Evolutionary conservation across 2,329 filamentous ascomycete genomes (phyloP), one percentile per base, ranked within the genome.

Genomic region (Diaporthe sp.): DNA sequence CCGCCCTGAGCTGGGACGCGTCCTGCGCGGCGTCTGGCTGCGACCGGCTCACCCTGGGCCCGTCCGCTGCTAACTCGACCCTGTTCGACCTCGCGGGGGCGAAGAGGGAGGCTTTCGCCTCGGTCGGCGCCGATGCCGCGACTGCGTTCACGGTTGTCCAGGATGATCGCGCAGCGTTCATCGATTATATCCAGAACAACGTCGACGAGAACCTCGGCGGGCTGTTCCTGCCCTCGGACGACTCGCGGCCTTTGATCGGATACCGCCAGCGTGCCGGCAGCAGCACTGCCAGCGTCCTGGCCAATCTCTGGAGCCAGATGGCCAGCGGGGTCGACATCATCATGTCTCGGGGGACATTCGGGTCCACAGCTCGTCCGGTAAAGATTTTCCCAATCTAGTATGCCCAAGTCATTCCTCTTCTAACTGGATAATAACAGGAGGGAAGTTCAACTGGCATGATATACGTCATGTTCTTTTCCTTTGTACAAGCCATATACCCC

Each of bases 281-380:
- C 34, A 60, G 2, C 7, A 60, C 57, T 5, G 57, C 57, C n/a
- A 34, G 57, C 12, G 57, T 60, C 7, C 22, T 60, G 1, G 57
- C 57, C 10, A 60, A 60, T 12, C 31, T 60, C 13, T 60, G 31
- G 57, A 60, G 57, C 22, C 57, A 60, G 57, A 37, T 60, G 31
- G 34, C 15, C 22, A 60, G 57, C 34, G 57, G 57, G 7, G 57
- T 60, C 34, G 57, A 60, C 34, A 60, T 60, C 28, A 60, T 60
- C 20, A 60, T 60, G 57, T 60, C 57, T 3, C 57, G 57, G 15
- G 57, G 57, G 57, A 60, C 57, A 39, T 60, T 60, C 17, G 57
- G 57, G 39, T 37, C 57, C 0, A 60, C 57, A 60, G 57, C 20
- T n/a, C 57, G 57, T 25, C 57, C 57, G 12, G 57, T 60, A 60